These are phyloP conservation scores for Davidsoniella australis DNA, from an alignment of 2,329 filamentous ascomycete genomes.

Conservation along the genomic window DNA sequence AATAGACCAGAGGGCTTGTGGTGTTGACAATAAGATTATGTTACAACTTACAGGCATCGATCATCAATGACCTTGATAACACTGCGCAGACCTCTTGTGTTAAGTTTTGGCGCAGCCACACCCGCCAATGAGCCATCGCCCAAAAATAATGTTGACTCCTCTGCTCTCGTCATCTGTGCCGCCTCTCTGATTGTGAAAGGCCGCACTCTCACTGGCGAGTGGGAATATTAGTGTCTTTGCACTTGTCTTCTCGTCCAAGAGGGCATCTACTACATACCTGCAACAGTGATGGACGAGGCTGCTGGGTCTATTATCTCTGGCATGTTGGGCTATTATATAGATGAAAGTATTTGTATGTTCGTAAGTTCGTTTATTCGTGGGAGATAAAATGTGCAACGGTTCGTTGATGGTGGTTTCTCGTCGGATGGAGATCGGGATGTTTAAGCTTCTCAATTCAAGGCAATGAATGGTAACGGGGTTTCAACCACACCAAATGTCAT, in stretches of 20 bases:
- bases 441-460: too few relatives aligned
- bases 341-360: background rate
- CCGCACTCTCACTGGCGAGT: constrained; percentile 44
- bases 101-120: constrained; percentile 66
- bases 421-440: too few relatives aligned
- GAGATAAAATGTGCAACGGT: background rate
- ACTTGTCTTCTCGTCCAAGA: background rate
- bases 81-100: constrained; percentile 69
- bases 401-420: too few relatives aligned
- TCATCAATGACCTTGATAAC: constrained; percentile 96
- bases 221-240: constrained; percentile 17
- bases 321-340: constrained; percentile 5
- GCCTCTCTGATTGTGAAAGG: constrained; percentile 80
- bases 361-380: background rate
- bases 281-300: constrained; percentile 41
- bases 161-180: constrained; percentile 63
- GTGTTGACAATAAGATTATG: background rate
- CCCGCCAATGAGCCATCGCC: constrained; percentile 91
- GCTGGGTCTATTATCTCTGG: constrained; percentile 22
- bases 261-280: constrained; percentile 25
- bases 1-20: background rate
- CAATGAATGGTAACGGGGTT: too few relatives aligned
- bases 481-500: too few relatives aligned
- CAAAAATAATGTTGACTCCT: constrained; percentile 83
- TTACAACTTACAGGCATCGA: constrained; percentile 66